A percentile compares a stretch with the other conserved stretches of the same genome.
These are phyloP conservation scores for Coelomomyces lativittatus DNA, from an alignment of 371 early-diverging fungal genomes.

Conservation along the genomic window DNA sequence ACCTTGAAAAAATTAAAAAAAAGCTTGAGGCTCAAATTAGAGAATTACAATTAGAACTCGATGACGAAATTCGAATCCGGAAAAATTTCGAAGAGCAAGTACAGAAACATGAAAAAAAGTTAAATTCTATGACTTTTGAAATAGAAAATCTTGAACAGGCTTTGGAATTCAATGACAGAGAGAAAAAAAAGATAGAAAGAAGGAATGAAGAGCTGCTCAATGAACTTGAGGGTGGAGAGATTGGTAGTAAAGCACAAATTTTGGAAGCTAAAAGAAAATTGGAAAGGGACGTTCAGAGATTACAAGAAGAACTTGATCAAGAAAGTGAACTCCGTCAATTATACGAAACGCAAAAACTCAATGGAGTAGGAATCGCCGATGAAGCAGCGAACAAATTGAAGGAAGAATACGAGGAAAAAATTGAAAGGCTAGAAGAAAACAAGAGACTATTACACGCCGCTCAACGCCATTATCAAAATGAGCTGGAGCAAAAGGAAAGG, in stretches of 20 bases:
- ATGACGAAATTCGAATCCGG: slow-evolving; percentile 43
- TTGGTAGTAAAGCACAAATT: slow-evolving; percentile 30
- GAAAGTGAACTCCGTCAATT: slow-evolving; percentile 28
- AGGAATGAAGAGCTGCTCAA: slow-evolving; percentile 43
- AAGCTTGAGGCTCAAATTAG: slow-evolving; percentile 27
- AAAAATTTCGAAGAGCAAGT: slow-evolving; percentile 55
- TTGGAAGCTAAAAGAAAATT: slow-evolving; percentile 34
- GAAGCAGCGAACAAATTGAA: slow-evolving; percentile 25
- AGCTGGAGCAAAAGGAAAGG: slow-evolving; percentile 49
- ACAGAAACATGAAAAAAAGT: slow-evolving; percentile 54
- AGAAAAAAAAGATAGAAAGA: slow-evolving; percentile 43
- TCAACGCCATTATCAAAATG: slow-evolving; percentile 51
- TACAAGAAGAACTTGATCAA: slow-evolving; percentile 45
- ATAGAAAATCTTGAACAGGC: slow-evolving; percentile 45
- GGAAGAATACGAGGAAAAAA: slow-evolving; percentile 43
- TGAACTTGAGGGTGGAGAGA: slow-evolving; percentile 34
- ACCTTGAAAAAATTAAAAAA: slow-evolving; percentile 47
- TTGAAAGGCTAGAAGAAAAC: slow-evolving; percentile 58
- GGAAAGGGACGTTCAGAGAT: slow-evolving; percentile 40
- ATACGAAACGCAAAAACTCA: slow-evolving; percentile 17
- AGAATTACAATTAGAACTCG: slow-evolving; percentile 41
- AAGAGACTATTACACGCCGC: slow-evolving; percentile 50
- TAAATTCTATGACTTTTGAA: slow-evolving; percentile 45
- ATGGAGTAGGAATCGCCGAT: slow-evolving; percentile 23
- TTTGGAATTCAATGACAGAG: slow-evolving; percentile 37